Percentiles rank a stretch among this genome's conserved stretches.
Conservation (phyloP, 345 rosid genomes). For the Linum usitatissimum region DNA sequence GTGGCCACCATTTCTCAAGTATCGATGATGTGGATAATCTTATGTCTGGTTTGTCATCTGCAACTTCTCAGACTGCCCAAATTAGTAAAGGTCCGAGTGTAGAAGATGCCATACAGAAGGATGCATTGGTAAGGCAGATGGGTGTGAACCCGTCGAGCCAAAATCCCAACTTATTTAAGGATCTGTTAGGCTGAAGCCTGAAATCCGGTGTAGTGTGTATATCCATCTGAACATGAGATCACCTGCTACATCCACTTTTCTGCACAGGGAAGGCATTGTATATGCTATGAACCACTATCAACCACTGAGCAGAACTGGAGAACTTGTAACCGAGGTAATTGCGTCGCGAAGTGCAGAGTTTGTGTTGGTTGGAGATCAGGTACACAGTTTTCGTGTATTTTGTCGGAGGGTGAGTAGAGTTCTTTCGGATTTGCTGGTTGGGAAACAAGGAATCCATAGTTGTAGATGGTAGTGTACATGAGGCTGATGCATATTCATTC, state of each 20-base stretch:
- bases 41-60: constrained; percentile 22
- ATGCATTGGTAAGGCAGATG: constrained; percentile 85
- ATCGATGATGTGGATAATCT: constrained; percentile 18
- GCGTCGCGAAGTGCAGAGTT: no score
- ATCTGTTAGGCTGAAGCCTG: constrained; percentile 51
- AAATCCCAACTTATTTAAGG: constrained; percentile 83
- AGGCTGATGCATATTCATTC: no score
- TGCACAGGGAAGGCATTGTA: background rate
- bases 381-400: no score
- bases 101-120: constrained; percentile 69
- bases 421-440: no score
- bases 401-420: no score
- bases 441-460: no score
- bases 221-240: background rate
- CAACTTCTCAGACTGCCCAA: constrained; percentile 17
- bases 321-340: no score
- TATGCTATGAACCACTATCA: no score
- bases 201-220: background rate
- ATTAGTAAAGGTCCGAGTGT: constrained; percentile 54
- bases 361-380: no score
- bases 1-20: constrained; percentile 15
- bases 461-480: no score
- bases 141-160: constrained; percentile 76
- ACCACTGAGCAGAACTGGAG: no score
- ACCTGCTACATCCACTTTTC: background rate